Evolutionary conservation across 345 rosid genomes (phyloP).

Genomic region (Linum usitatissimum): DNA sequence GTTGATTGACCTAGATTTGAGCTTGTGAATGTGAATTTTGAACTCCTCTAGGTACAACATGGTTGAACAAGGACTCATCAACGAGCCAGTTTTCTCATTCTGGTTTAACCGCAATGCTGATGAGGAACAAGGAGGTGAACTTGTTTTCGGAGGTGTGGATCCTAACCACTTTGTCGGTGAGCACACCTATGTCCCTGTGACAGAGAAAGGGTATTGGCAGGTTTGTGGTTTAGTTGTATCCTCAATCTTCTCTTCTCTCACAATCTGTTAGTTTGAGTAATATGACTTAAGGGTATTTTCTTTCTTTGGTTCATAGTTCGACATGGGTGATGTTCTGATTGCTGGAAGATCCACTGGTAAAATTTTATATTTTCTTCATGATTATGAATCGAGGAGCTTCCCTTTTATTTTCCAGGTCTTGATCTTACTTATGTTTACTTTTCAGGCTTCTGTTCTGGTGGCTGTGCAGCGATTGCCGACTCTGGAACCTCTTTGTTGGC

Average conservation of each 20-base stretch:
- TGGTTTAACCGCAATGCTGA: slow-evolving; percentile 76
- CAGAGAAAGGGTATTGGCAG: slow-evolving; percentile 97
- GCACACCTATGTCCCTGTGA: slow-evolving; percentile 84
- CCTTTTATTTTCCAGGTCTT: background rate
- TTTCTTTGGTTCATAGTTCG: slow-evolving; percentile 36
- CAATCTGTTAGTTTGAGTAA: background rate
- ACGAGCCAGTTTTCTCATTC: slow-evolving; percentile 77
- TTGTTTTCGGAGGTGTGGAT: slow-evolving; percentile 84
- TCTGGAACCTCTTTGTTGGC: slow-evolving; percentile 93
- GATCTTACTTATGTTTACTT: background rate
- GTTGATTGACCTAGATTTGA: background rate
- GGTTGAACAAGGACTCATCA: slow-evolving; percentile 63
- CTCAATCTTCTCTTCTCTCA: background rate
- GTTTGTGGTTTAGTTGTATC: slow-evolving; percentile 23
- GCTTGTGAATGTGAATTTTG: slow-evolving; percentile 4
- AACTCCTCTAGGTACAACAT: slow-evolving; percentile 61
- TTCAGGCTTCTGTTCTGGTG: slow-evolving; percentile 55
- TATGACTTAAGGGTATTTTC: background rate
- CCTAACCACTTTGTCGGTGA: slow-evolving; percentile 66
- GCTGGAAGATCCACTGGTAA: slow-evolving; percentile 65
- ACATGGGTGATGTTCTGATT: slow-evolving; percentile 87
- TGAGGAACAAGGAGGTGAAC: slow-evolving; percentile 76
- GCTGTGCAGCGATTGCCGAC: slow-evolving; percentile 92
- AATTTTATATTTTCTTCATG: background rate
- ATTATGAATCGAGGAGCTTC: background rate